Conservation (phyloP, 192 early-diverging fungal species). For the Kickxella alabastrina region DNA sequence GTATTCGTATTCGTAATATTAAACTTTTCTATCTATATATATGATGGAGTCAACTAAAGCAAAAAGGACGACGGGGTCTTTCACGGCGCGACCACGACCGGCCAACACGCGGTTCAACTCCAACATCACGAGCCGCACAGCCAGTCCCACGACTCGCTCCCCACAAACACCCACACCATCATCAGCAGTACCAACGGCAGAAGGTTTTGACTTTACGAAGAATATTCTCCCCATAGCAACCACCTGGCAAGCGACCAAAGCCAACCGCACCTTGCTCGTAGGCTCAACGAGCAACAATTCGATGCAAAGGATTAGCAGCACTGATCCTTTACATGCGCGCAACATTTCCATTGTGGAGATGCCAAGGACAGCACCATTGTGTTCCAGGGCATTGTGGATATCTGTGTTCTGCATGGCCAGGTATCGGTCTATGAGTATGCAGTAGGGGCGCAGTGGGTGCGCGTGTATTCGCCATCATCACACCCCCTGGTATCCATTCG, state of each 20-base stretch:
- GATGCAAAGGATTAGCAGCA: too few species aligned
- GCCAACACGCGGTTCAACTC: constrained; percentile 4
- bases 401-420: constrained; percentile 30
- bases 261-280: too few species aligned
- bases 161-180: neutral
- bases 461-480: constrained; percentile 48
- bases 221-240: constrained; percentile 14
- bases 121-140: constrained; percentile 1
- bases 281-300: too few species aligned
- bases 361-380: too few species aligned
- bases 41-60: neutral
- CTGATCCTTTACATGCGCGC: too few species aligned
- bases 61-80: constrained; percentile 1
- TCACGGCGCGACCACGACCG: constrained; percentile 14
- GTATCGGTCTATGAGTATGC: constrained; percentile 29
- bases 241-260: constrained; percentile 12
- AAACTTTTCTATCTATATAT: neutral
- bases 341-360: too few species aligned
- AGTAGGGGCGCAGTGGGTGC: constrained; percentile 17
- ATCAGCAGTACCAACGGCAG: neutral
- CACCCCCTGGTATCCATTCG: constrained; percentile 30
- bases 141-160: neutral
- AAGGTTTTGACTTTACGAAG: too few species aligned
- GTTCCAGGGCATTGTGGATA: constrained; percentile 41
- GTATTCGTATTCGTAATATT: too few species aligned